Evolutionary conservation across 148 eudicot genomes (phyloP), one percentile per base, ranked within the genome.

Genomic region (Chenopodium suecicum): DNA sequence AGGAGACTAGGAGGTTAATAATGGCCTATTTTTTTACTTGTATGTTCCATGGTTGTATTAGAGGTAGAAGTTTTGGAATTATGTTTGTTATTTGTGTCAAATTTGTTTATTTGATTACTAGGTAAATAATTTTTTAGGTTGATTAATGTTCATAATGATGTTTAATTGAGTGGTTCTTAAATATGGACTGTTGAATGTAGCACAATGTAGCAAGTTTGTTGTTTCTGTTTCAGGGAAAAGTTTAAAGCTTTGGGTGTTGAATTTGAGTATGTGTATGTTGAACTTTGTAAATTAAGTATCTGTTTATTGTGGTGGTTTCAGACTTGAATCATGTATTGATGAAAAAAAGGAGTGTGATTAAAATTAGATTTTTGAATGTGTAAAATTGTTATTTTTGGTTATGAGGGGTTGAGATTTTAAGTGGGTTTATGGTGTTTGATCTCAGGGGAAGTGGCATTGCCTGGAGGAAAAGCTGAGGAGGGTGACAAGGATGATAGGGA

Each of bases 401-500:
- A 9, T n/a, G 23, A 32, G 34, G 72, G 74, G 3, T 70, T 19
- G 11, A 70, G 74, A 9, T 34, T 3, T 77, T 52, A 73, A 52
- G 76, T 76, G 50, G 29, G 25, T 78, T 82, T 89, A 7, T 71
- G 70, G n/a, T 80, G 68, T 48, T 66, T 80, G 78, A 58, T 63
- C 86, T 74, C 86, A 95, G 98, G 98, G 85, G 98, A 95, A 87
- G 94, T 95, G 83, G 85, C 97, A 48, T 87, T 95, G 84, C 98
- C 98, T 1, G 98, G 98, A 60, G 98, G 98, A 19, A 95, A 90
- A 86, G 85, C 87, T 56, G 98, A 95, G 23, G 98, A 95, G 83
- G 88, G 89, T 11, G 98, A 95, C 84, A 85, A 82, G 73, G 90
- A 89, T 83, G 98, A 95, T 81, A 89, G 78, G 34, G 91, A 83